A percentile compares a stretch with the other conserved stretches of the same genome.
These are phyloP conservation scores for Diaporthe batatas DNA, from an alignment of 2,329 filamentous ascomycete genomes.

Conservation along the genomic window DNA sequence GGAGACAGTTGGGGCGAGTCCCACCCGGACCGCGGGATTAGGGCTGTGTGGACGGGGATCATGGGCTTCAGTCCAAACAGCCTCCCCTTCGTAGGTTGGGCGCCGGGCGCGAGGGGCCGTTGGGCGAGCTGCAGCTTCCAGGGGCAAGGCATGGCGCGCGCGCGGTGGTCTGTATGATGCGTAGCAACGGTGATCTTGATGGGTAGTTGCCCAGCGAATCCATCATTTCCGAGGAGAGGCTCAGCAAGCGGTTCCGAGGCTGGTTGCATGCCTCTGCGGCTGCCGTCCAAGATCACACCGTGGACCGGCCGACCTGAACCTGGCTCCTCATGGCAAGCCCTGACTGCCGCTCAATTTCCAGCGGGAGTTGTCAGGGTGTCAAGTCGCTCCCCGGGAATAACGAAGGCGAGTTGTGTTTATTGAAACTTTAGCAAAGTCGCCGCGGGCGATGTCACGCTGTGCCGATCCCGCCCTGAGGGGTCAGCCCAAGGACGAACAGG, in stretches of 20 bases:
- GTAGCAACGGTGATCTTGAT: constrained; percentile 50
- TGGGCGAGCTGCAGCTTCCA: constrained; percentile 73
- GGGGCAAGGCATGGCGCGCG: constrained; percentile 75
- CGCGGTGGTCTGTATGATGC: constrained; percentile 68
- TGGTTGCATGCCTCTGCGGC: constrained; percentile 44
- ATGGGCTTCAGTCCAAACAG: constrained; percentile 69
- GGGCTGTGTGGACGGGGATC: constrained; percentile 66
- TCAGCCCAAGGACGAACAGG: constrained; percentile 24
- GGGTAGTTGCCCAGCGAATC: constrained; percentile 69
- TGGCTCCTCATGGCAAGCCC: neutral
- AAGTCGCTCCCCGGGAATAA: constrained; percentile 9
- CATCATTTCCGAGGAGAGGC: constrained; percentile 59
- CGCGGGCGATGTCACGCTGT: constrained; percentile 23
- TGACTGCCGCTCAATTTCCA: constrained; percentile 22
- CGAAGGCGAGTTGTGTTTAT: neutral
- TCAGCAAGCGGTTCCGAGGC: constrained; percentile 54
- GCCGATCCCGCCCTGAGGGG: constrained; percentile 20
- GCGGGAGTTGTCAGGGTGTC: too few species aligned
- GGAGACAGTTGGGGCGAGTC: constrained; percentile 65
- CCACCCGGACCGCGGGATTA: constrained; percentile 55
- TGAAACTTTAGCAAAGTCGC: constrained; percentile 14
- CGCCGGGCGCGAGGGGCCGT: constrained; percentile 60
- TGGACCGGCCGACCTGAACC: neutral
- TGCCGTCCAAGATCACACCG: neutral
- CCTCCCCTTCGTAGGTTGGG: constrained; percentile 64